phyloP scores from a whole-genome alignment of 768 basidiomycete genomes.

The Phaeolepiota aurea region DNA sequence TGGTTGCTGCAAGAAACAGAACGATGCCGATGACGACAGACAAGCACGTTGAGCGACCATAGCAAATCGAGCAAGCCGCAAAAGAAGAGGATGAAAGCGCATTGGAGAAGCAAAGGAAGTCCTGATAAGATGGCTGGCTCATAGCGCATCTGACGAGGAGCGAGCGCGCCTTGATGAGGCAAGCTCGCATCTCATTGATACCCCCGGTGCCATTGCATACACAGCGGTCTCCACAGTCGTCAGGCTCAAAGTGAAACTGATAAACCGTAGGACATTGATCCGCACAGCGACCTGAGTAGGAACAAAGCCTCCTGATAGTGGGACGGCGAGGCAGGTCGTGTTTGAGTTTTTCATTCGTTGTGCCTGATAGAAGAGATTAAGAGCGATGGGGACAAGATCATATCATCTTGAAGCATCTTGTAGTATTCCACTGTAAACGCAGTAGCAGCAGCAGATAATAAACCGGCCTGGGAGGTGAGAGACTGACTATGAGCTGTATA shows the following conservation, averaged over 20 bases:
- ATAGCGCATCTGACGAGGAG: conserved; percentile 9
- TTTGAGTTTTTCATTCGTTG: conserved; percentile 1
- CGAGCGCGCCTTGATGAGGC: conserved; percentile 7
- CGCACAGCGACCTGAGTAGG: background rate
- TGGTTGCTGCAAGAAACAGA: conserved; percentile 6
- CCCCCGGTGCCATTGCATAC: conserved; percentile 1
- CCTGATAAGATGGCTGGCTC: conserved; percentile 10
- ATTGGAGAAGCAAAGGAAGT: conserved; percentile 13
- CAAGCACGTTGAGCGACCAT: conserved; percentile 7
- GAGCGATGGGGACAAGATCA: conserved; percentile 8
- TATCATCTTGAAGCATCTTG: conserved; percentile 13
- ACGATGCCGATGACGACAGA: conserved; percentile 6
- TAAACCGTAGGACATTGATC: conserved; percentile 2
- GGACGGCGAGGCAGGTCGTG: background rate
- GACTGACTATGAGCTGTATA: background rate
- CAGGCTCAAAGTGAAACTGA: conserved; percentile 1
- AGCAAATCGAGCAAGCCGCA: conserved; percentile 12
- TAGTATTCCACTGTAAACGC: conserved; percentile 21
- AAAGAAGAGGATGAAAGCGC: conserved; percentile 14
- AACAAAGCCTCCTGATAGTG: background rate
- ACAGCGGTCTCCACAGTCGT: conserved; percentile 1
- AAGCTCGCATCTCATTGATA: background rate
- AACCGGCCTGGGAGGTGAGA: conserved; percentile 19
- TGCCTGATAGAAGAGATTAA: conserved; percentile 11
- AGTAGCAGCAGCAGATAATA: conserved; percentile 21